phyloP scores from a whole-genome alignment of 345 rosid species.

The Firmiana major region DNA sequence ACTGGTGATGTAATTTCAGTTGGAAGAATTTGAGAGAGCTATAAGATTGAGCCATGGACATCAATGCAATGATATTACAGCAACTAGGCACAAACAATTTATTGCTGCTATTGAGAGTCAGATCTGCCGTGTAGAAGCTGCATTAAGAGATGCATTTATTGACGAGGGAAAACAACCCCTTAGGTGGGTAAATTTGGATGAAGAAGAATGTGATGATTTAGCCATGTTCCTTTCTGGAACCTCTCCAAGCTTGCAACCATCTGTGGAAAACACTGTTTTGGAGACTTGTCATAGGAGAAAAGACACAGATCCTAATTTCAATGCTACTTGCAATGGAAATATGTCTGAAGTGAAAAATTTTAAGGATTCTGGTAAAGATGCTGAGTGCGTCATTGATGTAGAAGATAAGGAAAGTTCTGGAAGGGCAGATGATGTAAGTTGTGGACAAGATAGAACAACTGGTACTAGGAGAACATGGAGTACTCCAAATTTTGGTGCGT shows the following conservation, averaged over 20 bases:
- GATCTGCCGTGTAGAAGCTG: constrained; percentile 53
- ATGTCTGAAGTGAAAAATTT: constrained; percentile 20
- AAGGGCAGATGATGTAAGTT: background rate
- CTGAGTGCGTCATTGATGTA: constrained; percentile 35
- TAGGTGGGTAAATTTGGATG: constrained; percentile 67
- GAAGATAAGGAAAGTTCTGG: constrained; percentile 35
- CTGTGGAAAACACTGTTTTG: constrained; percentile 22
- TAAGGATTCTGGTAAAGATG: constrained; percentile 32
- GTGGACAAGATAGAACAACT: constrained; percentile 1
- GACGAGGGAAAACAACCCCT: constrained; percentile 65
- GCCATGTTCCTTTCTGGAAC: constrained; percentile 77
- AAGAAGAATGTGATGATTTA: constrained; percentile 80
- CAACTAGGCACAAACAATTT: constrained; percentile 71
- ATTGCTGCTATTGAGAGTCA: constrained; percentile 65
- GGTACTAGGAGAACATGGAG: constrained; percentile 59
- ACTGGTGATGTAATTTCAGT: constrained; percentile 38
- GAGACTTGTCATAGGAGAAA: constrained; percentile 30
- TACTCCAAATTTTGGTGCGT: constrained; percentile 55
- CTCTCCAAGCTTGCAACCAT: constrained; percentile 28
- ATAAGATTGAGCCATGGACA: constrained; percentile 57
- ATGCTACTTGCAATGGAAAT: constrained; percentile 32
- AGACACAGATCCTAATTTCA: constrained; percentile 24
- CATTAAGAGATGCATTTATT: constrained; percentile 44
- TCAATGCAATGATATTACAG: constrained; percentile 40
- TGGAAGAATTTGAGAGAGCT: constrained; percentile 87